These are phyloP conservation scores for Auriscalpium vulgare DNA, from an alignment of 768 basidiomycete species.

Conservation along the genomic window DNA sequence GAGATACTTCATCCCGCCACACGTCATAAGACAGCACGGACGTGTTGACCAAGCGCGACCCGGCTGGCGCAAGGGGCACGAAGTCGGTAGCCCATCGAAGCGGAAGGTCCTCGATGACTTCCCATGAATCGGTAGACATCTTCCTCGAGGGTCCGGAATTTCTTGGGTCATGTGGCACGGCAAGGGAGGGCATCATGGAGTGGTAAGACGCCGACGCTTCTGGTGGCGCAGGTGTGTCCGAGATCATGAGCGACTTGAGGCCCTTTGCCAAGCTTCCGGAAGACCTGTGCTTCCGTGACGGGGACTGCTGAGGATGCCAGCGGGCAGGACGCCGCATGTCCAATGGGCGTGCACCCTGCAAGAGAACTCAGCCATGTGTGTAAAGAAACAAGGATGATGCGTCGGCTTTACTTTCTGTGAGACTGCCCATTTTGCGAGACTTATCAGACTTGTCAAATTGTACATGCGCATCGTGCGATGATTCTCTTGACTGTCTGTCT, in stretches of 20 bases:
- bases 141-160: neutral
- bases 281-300: slow-evolving; percentile 39
- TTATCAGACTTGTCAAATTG: slow-evolving; percentile 66
- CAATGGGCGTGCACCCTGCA: slow-evolving; percentile 52
- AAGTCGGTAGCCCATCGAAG: slow-evolving; percentile 85
- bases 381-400: neutral
- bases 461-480: slow-evolving; percentile 70
- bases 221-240: slow-evolving; percentile 27
- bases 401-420: slow-evolving; percentile 47
- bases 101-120: slow-evolving; percentile 64
- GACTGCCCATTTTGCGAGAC: slow-evolving; percentile 66
- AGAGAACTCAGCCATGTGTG: neutral
- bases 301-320: slow-evolving; percentile 42
- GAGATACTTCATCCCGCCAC: slow-evolving; percentile 51
- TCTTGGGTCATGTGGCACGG: neutral
- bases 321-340: slow-evolving; percentile 46
- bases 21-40: slow-evolving; percentile 62
- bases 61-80: slow-evolving; percentile 62
- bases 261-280: slow-evolving; percentile 56
- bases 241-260: slow-evolving; percentile 48
- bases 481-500: slow-evolving; percentile 45
- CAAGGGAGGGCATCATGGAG: neutral
- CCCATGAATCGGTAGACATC: slow-evolving; percentile 34
- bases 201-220: slow-evolving; percentile 14
- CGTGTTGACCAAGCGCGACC: slow-evolving; percentile 52